phyloP scores from a whole-genome alignment of 1,284 basidiomycete species.

The Mycena sp. region DNA sequence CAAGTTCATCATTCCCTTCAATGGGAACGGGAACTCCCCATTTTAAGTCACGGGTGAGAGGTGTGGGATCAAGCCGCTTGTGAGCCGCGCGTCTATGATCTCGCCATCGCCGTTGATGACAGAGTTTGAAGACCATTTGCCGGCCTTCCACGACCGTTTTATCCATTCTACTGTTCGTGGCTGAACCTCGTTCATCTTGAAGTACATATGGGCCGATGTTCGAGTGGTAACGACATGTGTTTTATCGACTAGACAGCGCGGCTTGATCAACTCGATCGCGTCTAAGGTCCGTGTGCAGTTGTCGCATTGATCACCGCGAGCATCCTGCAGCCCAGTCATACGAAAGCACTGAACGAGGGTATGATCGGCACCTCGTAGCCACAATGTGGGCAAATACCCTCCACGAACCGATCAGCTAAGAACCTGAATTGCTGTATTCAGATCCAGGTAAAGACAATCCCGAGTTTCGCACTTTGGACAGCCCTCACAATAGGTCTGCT shows the following conservation, averaged over 20 bases:
- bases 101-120: conserved; percentile 89
- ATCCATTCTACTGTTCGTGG: conserved; percentile 91
- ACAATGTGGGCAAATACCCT: conserved; percentile 94
- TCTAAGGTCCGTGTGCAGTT: conserved; percentile 93
- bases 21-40: conserved; percentile 97
- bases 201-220: conserved; percentile 94
- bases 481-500: conserved; percentile 94
- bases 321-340: conserved; percentile 68
- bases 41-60: conserved; percentile 92
- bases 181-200: conserved; percentile 89
- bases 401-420: conserved; percentile 94
- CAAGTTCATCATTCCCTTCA: conserved; percentile 75
- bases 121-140: conserved; percentile 93
- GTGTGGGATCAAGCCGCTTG: conserved; percentile 89
- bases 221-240: conserved; percentile 80
- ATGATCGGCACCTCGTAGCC: conserved; percentile 70
- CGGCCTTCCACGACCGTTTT: conserved; percentile 78
- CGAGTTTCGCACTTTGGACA: conserved; percentile 74
- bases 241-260: conserved; percentile 92
- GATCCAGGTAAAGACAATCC: not conserved
- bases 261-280: conserved; percentile 93
- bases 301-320: conserved; percentile 99
- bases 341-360: not conserved
- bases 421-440: conserved; percentile 62
- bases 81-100: conserved; percentile 92